Percentiles rank a stretch among this genome's conserved stretches.
Evolutionary conservation across 176 grass and related monocot species (phyloP).

Genomic region (Lolium perenne): DNA sequence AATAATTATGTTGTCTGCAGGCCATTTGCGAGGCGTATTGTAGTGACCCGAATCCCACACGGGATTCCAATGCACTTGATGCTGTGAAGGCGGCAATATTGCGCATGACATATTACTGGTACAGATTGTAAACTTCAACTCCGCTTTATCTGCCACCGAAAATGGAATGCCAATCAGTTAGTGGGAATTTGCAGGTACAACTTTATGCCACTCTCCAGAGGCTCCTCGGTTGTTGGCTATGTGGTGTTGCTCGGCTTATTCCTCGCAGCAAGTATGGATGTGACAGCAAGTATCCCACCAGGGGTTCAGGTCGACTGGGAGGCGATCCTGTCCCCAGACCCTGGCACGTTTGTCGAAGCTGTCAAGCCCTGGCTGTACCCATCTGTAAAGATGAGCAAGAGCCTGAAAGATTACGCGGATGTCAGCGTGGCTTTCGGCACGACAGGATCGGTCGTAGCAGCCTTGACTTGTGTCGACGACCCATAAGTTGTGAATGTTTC

Average conservation of each 20-base stretch:
- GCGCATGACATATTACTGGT: constrained; percentile 95
- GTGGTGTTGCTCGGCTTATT: constrained; percentile 78
- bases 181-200: constrained; percentile 76
- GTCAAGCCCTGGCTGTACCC: constrained; percentile 88
- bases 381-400: constrained; percentile 66
- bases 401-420: constrained; percentile 77
- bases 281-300: constrained; percentile 66
- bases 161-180: constrained; percentile 4
- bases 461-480: constrained; percentile 72
- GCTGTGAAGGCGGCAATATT: constrained; percentile 74
- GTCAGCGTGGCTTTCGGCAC: constrained; percentile 68
- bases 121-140: constrained; percentile 12
- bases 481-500: constrained; percentile 31
- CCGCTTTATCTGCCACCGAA: background rate
- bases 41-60: constrained; percentile 67
- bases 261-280: constrained; percentile 94
- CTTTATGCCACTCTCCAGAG: constrained; percentile 97
- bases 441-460: constrained; percentile 80
- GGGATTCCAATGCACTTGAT: constrained; percentile 65
- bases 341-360: constrained; percentile 48
- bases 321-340: constrained; percentile 74
- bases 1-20: constrained; percentile 54
- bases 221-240: constrained; percentile 82
- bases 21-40: constrained; percentile 80
- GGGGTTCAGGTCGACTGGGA: constrained; percentile 96